A percentile compares a stretch with the other conserved stretches of the same genome.
These are phyloP conservation scores for Hirschfeldia incana DNA, from an alignment of 345 rosid genomes.

Conservation along the genomic window DNA sequence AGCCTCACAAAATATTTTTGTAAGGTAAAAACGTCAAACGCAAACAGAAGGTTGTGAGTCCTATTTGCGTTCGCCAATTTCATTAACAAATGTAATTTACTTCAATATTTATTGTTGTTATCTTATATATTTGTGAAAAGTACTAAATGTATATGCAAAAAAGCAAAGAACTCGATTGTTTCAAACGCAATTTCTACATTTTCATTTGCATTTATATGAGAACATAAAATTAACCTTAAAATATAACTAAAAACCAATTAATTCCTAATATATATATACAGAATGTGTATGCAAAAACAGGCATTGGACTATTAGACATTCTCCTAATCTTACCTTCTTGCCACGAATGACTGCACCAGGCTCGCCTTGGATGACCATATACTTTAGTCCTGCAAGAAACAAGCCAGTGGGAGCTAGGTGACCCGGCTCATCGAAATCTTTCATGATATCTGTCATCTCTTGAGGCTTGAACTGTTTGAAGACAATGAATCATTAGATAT, in stretches of 20 bases:
- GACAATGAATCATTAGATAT: neutral
- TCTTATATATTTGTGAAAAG: neutral
- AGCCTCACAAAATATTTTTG: neutral
- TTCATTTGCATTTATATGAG: neutral
- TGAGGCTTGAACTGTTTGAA: slow-evolving; percentile 52
- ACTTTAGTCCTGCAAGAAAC: slow-evolving; percentile 57
- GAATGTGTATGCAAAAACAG: neutral
- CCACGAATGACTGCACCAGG: slow-evolving; percentile 75
- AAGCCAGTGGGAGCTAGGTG: slow-evolving; percentile 67
- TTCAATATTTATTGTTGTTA: neutral
- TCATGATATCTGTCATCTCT: slow-evolving; percentile 53
- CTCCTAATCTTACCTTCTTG: slow-evolving; percentile 49
- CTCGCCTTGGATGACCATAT: slow-evolving; percentile 51
- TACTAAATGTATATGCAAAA: neutral
- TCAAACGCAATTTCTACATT: neutral
- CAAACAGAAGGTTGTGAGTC: neutral
- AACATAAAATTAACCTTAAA: neutral
- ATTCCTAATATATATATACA: neutral
- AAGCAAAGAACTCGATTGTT: neutral
- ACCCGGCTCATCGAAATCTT: slow-evolving; percentile 72
- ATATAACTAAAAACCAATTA: neutral
- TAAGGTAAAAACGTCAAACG: neutral
- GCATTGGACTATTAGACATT: neutral
- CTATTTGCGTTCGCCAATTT: neutral
- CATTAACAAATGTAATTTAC: neutral